These are phyloP conservation scores for Carex arenaria DNA, from an alignment of 202 grass and related monocot species.

Conservation along the genomic window DNA sequence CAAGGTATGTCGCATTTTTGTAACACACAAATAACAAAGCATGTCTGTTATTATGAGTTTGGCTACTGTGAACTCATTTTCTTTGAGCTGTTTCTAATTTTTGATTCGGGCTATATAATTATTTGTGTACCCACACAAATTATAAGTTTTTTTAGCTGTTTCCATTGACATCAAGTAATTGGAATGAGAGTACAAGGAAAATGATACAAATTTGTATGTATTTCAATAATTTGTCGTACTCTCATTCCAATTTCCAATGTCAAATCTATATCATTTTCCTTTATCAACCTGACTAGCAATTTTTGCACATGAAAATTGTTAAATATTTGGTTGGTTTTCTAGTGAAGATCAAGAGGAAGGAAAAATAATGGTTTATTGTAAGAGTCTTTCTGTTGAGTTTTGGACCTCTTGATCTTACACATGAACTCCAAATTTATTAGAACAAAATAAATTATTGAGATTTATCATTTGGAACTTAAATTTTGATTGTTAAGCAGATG, in stretches of 20 bases:
- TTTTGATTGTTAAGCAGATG: not conserved
- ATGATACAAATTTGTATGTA: not conserved
- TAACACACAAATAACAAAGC: not conserved
- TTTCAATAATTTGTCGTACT: not conserved
- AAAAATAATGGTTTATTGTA: not conserved
- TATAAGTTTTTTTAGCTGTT: no score
- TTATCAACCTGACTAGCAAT: not conserved
- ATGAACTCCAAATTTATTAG: not conserved
- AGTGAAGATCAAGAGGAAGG: not conserved
- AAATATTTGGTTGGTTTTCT: slow-evolving; percentile 1
- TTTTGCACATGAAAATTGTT: not conserved
- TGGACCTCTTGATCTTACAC: not conserved
- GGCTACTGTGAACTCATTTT: not conserved
- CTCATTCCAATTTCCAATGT: not conserved
- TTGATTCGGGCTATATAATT: not conserved
- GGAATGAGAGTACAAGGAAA: no score
- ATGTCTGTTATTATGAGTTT: not conserved
- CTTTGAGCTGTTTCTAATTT: not conserved
- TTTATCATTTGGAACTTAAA: not conserved
- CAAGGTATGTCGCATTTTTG: slow-evolving; percentile 15
- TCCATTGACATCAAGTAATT: no score
- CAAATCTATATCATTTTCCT: not conserved
- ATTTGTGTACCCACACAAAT: no score
- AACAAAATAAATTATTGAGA: not conserved
- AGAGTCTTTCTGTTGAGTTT: not conserved